phyloP scores from a whole-genome alignment of 179 eudicot genomes.

The Spergularia azorica region DNA sequence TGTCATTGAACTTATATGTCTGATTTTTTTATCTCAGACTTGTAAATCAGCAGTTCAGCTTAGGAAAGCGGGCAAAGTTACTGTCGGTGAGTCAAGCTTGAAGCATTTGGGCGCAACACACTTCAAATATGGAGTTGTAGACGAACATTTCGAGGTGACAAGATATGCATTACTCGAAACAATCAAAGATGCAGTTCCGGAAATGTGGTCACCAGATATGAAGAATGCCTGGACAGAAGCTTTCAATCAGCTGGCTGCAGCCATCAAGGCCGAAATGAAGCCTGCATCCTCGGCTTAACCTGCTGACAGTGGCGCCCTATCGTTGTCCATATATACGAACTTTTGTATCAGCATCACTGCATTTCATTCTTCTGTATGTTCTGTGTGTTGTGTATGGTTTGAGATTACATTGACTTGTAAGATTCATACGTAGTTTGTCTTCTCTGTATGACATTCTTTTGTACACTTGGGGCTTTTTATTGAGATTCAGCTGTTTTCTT shows the following conservation, averaged over 20 bases:
- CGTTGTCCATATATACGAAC: not conserved
- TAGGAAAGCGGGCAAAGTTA: constrained; percentile 62
- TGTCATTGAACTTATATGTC: not conserved
- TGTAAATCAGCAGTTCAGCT: constrained; percentile 85
- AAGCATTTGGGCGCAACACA: constrained; percentile 59
- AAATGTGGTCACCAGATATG: constrained; percentile 83
- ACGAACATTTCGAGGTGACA: constrained; percentile 83
- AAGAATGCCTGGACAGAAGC: constrained; percentile 79
- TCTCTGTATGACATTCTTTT: not conserved
- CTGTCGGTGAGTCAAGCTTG: constrained; percentile 60
- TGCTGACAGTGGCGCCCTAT: not conserved
- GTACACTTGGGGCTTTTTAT: not conserved
- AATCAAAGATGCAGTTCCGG: constrained; percentile 70
- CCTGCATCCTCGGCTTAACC: constrained; percentile 29
- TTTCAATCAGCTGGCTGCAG: constrained; percentile 65
- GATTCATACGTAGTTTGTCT: not conserved
- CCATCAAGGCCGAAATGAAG: constrained; percentile 75
- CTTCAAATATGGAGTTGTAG: constrained; percentile 69
- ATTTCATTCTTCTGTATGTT: too few species aligned
- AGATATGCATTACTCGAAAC: constrained; percentile 72
- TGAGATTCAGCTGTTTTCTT: too few species aligned
- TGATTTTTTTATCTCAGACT: constrained; percentile 36
- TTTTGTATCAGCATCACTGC: too few species aligned
- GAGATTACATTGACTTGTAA: not conserved
- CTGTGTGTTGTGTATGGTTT: not conserved